Percentiles rank a stretch among this genome's conserved stretches.
Conservation (phyloP, 352 stramenopile genomes). For the Elongisporangium senticosum region DNA sequence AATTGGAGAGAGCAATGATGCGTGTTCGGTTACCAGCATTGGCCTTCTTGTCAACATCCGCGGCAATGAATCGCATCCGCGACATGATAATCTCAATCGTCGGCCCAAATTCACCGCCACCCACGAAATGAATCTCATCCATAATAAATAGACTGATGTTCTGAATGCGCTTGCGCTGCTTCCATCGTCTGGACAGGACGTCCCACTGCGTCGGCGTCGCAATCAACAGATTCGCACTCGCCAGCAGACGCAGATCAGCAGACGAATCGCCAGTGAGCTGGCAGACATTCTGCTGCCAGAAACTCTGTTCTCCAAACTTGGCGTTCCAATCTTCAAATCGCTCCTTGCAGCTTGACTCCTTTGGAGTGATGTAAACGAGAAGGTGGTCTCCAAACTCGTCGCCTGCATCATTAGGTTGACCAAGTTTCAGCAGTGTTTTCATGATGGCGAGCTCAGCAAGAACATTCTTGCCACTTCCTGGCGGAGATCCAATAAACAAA, state of each 20-base stretch:
- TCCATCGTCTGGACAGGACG: conserved; percentile 94
- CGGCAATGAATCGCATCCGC: conserved; percentile 96
- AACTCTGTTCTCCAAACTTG: conserved; percentile 80
- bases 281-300: conserved; percentile 83
- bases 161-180: conserved; percentile 95
- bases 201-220: conserved; percentile 95
- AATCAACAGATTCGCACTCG: conserved; percentile 90
- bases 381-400: conserved; percentile 70
- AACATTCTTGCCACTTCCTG: conserved; percentile 93
- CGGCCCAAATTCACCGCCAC: conserved; percentile 77
- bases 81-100: conserved; percentile 98
- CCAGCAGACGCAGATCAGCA: conserved; percentile 91
- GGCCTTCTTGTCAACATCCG: conserved; percentile 75
- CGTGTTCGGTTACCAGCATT: conserved; percentile 49
- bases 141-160: conserved; percentile 92
- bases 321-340: conserved; percentile 78
- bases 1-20: conserved; percentile 95
- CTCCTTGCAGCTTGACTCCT: conserved; percentile 63
- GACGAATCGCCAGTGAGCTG: conserved; percentile 93
- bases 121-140: conserved; percentile 98
- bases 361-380: conserved; percentile 94
- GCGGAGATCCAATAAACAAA: conserved; percentile 92
- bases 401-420: conserved; percentile 41
- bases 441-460: conserved; percentile 96
- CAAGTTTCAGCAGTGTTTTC: conserved; percentile 75